Conservation (phyloP, 305 asterid genomes). For the Solanum aculeatissimum region DNA sequence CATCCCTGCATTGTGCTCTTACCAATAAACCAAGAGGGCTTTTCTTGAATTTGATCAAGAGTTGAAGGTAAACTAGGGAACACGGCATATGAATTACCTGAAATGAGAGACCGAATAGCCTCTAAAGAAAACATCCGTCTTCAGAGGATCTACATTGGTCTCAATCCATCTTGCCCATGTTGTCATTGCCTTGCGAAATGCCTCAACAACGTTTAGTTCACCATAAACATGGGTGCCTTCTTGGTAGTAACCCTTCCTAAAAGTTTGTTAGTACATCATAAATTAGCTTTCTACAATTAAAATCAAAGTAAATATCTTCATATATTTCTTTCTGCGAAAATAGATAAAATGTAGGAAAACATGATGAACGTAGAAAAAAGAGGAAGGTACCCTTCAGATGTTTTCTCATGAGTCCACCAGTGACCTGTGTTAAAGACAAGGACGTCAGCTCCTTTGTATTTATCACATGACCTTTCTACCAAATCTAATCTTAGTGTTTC, state of each 20-base stretch:
- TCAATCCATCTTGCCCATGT: slow-evolving; percentile 81
- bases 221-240: slow-evolving; percentile 66
- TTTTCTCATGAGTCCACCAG: slow-evolving; percentile 99
- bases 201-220: slow-evolving; percentile 50
- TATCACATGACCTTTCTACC: slow-evolving; percentile 24
- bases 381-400: slow-evolving; percentile 57
- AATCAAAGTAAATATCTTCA: background rate
- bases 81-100: slow-evolving; percentile 21
- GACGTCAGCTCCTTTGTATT: slow-evolving; percentile 39
- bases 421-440: slow-evolving; percentile 87
- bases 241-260: slow-evolving; percentile 66
- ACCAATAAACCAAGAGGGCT: background rate
- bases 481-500: slow-evolving; percentile 64
- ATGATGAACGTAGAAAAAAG: background rate
- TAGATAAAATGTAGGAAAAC: background rate
- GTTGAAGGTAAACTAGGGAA: background rate
- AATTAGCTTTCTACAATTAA: background rate
- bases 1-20: background rate
- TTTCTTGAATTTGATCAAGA: background rate
- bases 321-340: slow-evolving; percentile 9
- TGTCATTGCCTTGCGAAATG: slow-evolving; percentile 55
- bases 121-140: slow-evolving; percentile 45
- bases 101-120: slow-evolving; percentile 66
- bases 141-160: slow-evolving; percentile 37
- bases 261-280: background rate